Conservation (phyloP, 139 green algal genomes). For the Zygnema circumcarinatum region DNA sequence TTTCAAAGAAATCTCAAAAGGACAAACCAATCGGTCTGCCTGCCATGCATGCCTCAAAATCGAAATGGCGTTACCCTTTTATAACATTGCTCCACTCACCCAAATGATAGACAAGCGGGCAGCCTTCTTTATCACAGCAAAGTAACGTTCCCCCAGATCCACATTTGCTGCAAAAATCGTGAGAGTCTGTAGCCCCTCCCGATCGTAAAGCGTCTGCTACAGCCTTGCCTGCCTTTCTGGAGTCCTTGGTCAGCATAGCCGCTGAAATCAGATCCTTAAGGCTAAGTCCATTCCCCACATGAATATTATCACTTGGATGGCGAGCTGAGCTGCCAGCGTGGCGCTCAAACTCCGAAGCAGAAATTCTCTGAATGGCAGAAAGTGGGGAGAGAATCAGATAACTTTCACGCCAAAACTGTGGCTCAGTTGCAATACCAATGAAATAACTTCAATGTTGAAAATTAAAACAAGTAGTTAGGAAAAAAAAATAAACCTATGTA, state of each 20-base stretch:
- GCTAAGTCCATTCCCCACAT: constrained; percentile 26
- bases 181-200: neutral
- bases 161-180: constrained; percentile 21
- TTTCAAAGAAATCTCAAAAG: too few relatives aligned
- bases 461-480: neutral
- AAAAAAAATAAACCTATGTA: too few relatives aligned
- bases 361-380: constrained; percentile 25
- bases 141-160: constrained; percentile 1
- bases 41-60: too few relatives aligned
- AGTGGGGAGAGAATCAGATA: neutral
- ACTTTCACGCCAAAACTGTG: neutral
- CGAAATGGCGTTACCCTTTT: too few relatives aligned
- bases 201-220: neutral
- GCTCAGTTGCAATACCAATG: neutral
- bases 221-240: constrained; percentile 13
- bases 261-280: constrained; percentile 22
- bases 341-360: constrained; percentile 41
- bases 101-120: constrained; percentile 21
- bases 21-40: neutral
- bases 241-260: neutral
- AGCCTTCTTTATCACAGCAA: constrained; percentile 29
- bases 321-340: constrained; percentile 47
- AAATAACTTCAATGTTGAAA: neutral
- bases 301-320: constrained; percentile 50
- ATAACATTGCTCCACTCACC: too few relatives aligned